Conservation (phyloP, 495 filamentous ascomycete genomes). For the Annulohypoxylon stygium region DNA sequence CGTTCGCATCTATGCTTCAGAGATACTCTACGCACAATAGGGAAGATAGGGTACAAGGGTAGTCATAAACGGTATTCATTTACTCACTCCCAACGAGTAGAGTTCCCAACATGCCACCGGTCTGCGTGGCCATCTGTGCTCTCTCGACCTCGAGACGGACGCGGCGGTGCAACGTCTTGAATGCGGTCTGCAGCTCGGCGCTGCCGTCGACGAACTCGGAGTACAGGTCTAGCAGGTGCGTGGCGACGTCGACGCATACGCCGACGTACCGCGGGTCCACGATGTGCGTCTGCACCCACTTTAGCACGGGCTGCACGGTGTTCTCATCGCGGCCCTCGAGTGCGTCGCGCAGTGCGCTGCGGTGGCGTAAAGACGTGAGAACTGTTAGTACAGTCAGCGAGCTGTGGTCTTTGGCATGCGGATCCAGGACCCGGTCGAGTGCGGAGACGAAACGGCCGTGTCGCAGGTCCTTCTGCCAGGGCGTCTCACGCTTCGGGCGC, state of each 20-base stretch:
- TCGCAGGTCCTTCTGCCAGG: slow-evolving; percentile 85
- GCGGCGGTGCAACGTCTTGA: slow-evolving; percentile 72
- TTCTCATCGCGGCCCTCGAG: slow-evolving; percentile 86
- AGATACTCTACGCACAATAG: background rate
- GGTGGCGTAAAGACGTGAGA: slow-evolving; percentile 85
- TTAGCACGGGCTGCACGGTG: slow-evolving; percentile 82
- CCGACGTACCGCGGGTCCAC: slow-evolving; percentile 80
- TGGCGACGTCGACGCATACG: slow-evolving; percentile 81
- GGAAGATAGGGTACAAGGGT: too few species aligned
- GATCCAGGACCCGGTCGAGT: slow-evolving; percentile 80
- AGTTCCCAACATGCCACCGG: slow-evolving; percentile 87
- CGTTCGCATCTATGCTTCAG: background rate
- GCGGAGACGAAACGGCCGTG: slow-evolving; percentile 81
- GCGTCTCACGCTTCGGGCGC: slow-evolving; percentile 69
- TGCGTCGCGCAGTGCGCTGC: slow-evolving; percentile 85
- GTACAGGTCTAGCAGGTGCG: slow-evolving; percentile 88
- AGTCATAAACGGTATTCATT: too few species aligned
- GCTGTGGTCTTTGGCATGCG: slow-evolving; percentile 59
- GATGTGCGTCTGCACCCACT: slow-evolving; percentile 84
- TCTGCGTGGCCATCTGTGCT: slow-evolving; percentile 81
- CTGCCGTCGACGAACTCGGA: slow-evolving; percentile 81
- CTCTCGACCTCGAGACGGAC: slow-evolving; percentile 84
- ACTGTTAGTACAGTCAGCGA: slow-evolving; percentile 77
- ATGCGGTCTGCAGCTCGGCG: slow-evolving; percentile 74
- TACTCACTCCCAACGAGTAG: slow-evolving; percentile 60